Evolutionary conservation across 2,329 filamentous ascomycete species (phyloP).

Genomic region (Teratosphaeria epicoccoides): DNA sequence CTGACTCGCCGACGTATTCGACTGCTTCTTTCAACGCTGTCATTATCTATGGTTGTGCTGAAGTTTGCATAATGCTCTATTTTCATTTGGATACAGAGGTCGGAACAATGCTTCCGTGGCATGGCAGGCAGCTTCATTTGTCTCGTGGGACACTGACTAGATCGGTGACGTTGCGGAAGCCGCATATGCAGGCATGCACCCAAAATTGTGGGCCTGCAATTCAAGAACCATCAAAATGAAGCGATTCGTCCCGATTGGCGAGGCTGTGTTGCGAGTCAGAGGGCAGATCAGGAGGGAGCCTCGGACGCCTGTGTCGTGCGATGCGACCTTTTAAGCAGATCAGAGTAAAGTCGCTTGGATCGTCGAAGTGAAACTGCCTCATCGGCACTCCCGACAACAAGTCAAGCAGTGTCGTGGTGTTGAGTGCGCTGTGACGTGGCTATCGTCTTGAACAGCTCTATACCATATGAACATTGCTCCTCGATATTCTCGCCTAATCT

Average conservation of each 20-base stretch:
- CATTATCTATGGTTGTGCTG: conserved; percentile 2
- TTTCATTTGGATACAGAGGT: neutral
- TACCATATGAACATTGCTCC: neutral
- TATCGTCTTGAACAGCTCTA: neutral
- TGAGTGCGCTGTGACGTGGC: neutral
- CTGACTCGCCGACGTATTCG: conserved; percentile 14
- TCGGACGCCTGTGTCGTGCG: no score
- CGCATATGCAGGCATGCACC: neutral
- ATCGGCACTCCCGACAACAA: neutral
- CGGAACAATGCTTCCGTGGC: neutral
- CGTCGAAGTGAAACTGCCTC: no score
- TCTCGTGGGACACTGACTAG: neutral
- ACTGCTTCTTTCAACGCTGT: conserved; percentile 12
- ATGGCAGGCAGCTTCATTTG: neutral
- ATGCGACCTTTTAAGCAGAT: no score
- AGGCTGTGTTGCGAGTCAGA: neutral
- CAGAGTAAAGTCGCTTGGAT: neutral
- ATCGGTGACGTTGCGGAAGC: neutral
- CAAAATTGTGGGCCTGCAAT: neutral
- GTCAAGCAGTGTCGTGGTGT: neutral
- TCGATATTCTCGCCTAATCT: conserved; percentile 12
- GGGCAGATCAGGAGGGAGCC: neutral
- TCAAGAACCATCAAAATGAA: neutral
- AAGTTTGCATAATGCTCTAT: neutral
- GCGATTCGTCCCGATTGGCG: neutral